Evolutionary conservation across 257 asterid species (phyloP).

Genomic region (Nemophila menziesii): DNA sequence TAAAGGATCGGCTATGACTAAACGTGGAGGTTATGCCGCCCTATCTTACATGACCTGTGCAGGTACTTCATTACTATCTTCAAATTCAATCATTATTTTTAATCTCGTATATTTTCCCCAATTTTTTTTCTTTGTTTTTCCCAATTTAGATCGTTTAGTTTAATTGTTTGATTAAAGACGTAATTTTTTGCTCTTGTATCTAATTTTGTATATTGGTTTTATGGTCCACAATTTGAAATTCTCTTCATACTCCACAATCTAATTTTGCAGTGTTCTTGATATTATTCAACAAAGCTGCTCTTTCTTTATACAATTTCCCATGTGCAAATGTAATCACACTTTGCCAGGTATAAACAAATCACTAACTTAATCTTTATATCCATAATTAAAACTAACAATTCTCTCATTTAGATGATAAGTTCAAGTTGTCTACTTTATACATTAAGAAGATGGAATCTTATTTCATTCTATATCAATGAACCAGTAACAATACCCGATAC

Average conservation of each 20-base stretch:
- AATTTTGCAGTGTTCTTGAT: constrained; percentile 72
- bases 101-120: neutral
- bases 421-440: constrained; percentile 64
- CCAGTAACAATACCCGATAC: constrained; percentile 26
- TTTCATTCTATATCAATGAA: constrained; percentile 52
- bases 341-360: constrained; percentile 50
- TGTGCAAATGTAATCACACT: constrained; percentile 87
- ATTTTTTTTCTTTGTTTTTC: no score
- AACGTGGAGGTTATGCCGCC: constrained; percentile 91
- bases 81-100: neutral
- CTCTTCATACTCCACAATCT: no score
- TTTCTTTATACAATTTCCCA: constrained; percentile 80
- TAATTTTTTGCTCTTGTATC: neutral
- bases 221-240: neutral
- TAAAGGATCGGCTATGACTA: constrained; percentile 87
- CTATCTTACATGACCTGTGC: constrained; percentile 88
- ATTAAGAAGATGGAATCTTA: constrained; percentile 46
- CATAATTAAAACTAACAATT: neutral
- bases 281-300: constrained; percentile 94
- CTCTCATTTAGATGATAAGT: constrained; percentile 47
- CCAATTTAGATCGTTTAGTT: neutral
- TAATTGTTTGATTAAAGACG: neutral
- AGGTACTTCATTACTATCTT: constrained; percentile 27
- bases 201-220: neutral
- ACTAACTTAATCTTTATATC: neutral